Evolutionary conservation across 2,329 filamentous ascomycete species (phyloP), one percentile per base, ranked within the genome.

Genomic region (Nemania serpens): DNA sequence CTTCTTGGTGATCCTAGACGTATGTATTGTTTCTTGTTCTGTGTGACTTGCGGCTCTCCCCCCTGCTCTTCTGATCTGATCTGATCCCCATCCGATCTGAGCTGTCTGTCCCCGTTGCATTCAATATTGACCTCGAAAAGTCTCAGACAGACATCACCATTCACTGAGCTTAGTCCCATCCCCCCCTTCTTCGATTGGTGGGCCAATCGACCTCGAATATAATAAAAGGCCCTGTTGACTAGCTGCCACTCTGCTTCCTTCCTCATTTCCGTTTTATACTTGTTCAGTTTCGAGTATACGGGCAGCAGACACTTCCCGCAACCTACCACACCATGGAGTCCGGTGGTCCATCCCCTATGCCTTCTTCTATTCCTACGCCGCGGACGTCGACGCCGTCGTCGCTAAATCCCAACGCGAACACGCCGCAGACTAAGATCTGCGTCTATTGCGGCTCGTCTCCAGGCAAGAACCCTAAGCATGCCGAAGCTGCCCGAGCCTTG

Each of bases 371-470:
- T 63, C 68, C 71, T 39, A 68, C 65, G 25, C 69, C 75, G 9
- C 63, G 70, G 60, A 71, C 71, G 12, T 63, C 70, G n/a, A 75
- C 74, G 1, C 70, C 75, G 53, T 64, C 68, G 13, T 66, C 60
- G 64, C 64, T 70, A 57, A 69, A 68, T 64, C 58, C 70, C 55
- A 72, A 74, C 63, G 70, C 71, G 63, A 69, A 70, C 33, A 71
- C 75, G 52, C 78, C 75, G 64, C 74, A 68, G 62, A 80, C 89
- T 61, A 91, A 91, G 66, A 89, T 97, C 74, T 96, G 92, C 75
- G 94, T 98, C 68, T 98, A 97, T 84, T 98, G 95, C 80, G 95
- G 94, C 73, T 87, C 95, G 54, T 89, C 86, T 9, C 76, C 84
- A 15, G 95, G 95, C 51, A 87, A 82, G 53, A 89, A 86, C 64